A percentile compares a stretch with the other conserved stretches of the same genome.
Conservation (phyloP, 352 stramenopile genomes). For the Pythium folliculosum region DNA sequence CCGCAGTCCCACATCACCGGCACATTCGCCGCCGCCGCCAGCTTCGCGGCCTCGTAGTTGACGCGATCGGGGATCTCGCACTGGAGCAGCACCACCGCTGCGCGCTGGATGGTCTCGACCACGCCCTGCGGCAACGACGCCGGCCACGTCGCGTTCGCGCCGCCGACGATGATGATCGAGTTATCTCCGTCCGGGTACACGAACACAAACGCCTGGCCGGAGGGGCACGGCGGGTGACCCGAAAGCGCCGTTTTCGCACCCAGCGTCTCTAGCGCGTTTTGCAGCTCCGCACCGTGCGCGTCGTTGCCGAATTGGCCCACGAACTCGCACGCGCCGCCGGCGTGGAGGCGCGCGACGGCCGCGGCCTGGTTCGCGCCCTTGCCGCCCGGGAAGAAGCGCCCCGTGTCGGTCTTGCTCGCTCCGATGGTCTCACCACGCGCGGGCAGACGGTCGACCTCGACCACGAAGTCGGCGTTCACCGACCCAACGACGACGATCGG, state of each 20-base stretch:
- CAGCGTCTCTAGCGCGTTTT: constrained; percentile 34
- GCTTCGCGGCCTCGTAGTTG: constrained; percentile 56
- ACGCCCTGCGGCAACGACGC: constrained; percentile 36
- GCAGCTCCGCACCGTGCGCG: constrained; percentile 50
- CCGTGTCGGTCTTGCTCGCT: constrained; percentile 54
- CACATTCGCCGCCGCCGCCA: constrained; percentile 43
- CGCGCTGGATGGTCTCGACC: constrained; percentile 46
- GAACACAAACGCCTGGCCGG: constrained; percentile 83
- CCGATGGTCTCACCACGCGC: constrained; percentile 67
- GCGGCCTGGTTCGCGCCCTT: constrained; percentile 85
- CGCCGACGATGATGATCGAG: constrained; percentile 83
- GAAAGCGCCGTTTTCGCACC: constrained; percentile 46
- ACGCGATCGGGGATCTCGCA: constrained; percentile 64
- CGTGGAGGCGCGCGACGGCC: constrained; percentile 50
- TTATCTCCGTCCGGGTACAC: constrained; percentile 83
- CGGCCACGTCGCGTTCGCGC: constrained; percentile 72
- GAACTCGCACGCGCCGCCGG: constrained; percentile 41
- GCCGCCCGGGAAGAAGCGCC: constrained; percentile 66
- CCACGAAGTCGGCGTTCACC: constrained; percentile 81
- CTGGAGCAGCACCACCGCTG: constrained; percentile 71
- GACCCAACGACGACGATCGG: constrained; percentile 77
- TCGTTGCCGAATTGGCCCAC: constrained; percentile 78
- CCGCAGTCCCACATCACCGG: constrained; percentile 81
- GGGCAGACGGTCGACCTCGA: constrained; percentile 70
- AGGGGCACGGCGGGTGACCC: constrained; percentile 46